A percentile compares a stretch with the other conserved stretches of the same genome.
These are phyloP conservation scores for Perilla frutescens DNA, from an alignment of 257 asterid genomes.

Conservation along the genomic window DNA sequence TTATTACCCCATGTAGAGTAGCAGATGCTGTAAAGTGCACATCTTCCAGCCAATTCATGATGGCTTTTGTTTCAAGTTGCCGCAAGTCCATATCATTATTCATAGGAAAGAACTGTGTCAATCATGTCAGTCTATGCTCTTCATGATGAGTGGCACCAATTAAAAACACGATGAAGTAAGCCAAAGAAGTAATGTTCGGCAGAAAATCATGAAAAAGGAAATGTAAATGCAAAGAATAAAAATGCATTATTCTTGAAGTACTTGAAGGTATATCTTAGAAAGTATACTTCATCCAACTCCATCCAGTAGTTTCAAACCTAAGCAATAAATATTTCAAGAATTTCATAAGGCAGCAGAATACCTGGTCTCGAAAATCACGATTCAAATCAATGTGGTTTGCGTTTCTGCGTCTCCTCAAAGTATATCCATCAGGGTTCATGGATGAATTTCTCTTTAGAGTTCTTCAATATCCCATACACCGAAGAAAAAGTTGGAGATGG, in stretches of 20 bases:
- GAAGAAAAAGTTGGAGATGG: no score
- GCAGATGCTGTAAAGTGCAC: conserved; percentile 89
- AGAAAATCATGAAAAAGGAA: not conserved
- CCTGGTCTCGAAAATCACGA: conserved; percentile 95
- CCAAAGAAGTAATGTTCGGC: conserved; percentile 6
- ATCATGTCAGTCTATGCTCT: conserved; percentile 59
- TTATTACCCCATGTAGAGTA: conserved; percentile 93
- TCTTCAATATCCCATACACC: no score
- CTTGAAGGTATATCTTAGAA: conserved; percentile 19
- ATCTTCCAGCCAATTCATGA: conserved; percentile 83
- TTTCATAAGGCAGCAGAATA: conserved; percentile 38
- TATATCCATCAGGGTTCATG: conserved; percentile 83
- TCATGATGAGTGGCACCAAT: conserved; percentile 40
- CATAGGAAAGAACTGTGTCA: conserved; percentile 90
- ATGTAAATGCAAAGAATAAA: not conserved
- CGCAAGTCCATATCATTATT: conserved; percentile 77
- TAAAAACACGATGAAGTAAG: conserved; percentile 27
- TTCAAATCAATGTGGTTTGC: conserved; percentile 77
- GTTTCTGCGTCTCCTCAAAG: conserved; percentile 67
- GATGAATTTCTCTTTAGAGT: no score
- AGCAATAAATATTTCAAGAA: conserved; percentile 14
- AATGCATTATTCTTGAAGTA: not conserved
- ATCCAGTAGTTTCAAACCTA: conserved; percentile 15
- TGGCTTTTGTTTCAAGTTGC: conserved; percentile 97
- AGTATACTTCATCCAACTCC: conserved; percentile 5